Evolutionary conservation across 441 rosid genomes (phyloP).

Genomic region (Gossypium trilobum): DNA sequence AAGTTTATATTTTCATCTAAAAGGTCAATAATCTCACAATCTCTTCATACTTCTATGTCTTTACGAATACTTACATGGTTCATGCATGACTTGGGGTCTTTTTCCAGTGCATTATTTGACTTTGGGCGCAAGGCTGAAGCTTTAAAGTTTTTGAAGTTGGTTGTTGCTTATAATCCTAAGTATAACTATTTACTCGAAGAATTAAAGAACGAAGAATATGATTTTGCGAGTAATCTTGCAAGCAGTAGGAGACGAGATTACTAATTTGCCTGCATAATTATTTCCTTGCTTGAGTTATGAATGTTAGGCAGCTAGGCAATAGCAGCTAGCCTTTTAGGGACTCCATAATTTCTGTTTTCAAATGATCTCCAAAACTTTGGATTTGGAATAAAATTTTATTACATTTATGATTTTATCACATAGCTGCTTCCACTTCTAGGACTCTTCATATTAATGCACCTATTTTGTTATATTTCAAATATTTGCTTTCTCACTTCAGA

Average conservation of each 20-base stretch:
- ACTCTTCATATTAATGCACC: no score
- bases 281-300: neutral
- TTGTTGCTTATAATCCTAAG: constrained; percentile 57
- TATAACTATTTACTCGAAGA: constrained; percentile 42
- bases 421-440: no score
- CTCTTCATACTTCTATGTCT: neutral
- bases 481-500: no score
- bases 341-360: neutral
- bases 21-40: neutral
- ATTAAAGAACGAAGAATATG: constrained; percentile 49
- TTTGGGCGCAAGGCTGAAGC: constrained; percentile 71
- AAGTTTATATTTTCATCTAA: neutral
- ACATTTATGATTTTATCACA: no score
- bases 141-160: constrained; percentile 43
- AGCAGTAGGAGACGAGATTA: constrained; percentile 58
- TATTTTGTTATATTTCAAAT: no score
- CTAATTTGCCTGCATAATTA: constrained; percentile 17
- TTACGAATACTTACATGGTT: neutral
- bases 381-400: neutral
- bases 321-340: neutral
- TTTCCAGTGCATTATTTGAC: constrained; percentile 45
- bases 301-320: neutral
- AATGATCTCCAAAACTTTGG: neutral
- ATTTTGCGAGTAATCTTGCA: constrained; percentile 42
- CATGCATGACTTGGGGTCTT: neutral